A percentile compares a stretch with the other conserved stretches of the same genome.
phyloP scores from a whole-genome alignment of 495 filamentous ascomycete species.

The Neurospora sp. region DNA sequence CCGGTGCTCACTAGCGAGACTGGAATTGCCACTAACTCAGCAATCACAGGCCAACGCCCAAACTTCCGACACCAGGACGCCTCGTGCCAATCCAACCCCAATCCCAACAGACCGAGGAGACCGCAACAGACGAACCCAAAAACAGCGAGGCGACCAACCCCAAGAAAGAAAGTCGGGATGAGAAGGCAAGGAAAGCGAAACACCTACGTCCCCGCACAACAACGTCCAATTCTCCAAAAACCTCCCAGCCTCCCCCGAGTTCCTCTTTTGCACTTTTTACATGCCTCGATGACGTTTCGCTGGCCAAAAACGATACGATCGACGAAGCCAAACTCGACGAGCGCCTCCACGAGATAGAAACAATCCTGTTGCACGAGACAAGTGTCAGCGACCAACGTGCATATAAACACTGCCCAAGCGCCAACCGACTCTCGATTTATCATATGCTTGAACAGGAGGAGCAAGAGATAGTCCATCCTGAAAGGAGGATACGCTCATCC shows the following conservation, averaged over 20 bases:
- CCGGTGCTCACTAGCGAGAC: not conserved
- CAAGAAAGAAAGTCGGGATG: not conserved
- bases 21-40: not conserved
- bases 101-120: not conserved
- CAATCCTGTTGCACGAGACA: conserved; percentile 8
- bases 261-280: conserved; percentile 2
- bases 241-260: not conserved
- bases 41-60: not conserved
- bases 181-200: not conserved
- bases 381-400: conserved; percentile 8
- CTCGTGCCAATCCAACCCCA: not conserved
- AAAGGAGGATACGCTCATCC: not conserved
- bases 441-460: conserved; percentile 6
- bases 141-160: not conserved
- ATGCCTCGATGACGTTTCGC: conserved; percentile 3
- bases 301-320: not conserved
- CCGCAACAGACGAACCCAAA: not conserved
- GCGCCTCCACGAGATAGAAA: conserved; percentile 10
- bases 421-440: conserved; percentile 1
- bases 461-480: not conserved
- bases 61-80: not conserved
- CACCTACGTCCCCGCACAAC: not conserved
- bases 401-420: conserved; percentile 6
- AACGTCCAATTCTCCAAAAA: not conserved
- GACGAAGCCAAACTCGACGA: conserved; percentile 4